These are phyloP conservation scores for Colletotrichum australisinense DNA, from an alignment of 2,329 filamentous ascomycete genomes.

Conservation along the genomic window DNA sequence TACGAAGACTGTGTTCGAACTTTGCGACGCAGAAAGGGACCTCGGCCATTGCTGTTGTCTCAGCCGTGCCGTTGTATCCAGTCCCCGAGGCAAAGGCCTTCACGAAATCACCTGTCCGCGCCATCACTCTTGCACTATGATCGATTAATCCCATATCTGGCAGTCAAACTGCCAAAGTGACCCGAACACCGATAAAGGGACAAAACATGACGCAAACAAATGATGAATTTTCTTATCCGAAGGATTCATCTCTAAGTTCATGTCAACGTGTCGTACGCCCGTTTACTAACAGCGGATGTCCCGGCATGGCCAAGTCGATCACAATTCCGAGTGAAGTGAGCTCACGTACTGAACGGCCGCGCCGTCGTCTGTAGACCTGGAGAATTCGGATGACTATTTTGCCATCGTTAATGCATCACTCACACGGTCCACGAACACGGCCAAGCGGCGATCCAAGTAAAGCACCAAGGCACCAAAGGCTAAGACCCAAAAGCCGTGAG, in stretches of 20 bases:
- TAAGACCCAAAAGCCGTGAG: neutral
- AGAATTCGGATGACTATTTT: neutral
- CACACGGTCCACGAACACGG: neutral
- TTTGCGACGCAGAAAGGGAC: neutral
- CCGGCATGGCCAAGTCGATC: neutral
- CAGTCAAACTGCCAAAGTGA: neutral
- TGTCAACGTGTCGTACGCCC: neutral
- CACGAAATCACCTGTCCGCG: neutral
- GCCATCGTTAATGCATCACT: neutral
- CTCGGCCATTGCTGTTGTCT: conserved; percentile 17
- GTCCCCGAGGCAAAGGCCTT: neutral
- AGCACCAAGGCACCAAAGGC: neutral
- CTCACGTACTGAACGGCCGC: neutral
- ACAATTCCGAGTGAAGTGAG: neutral
- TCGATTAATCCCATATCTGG: neutral
- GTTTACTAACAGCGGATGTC: neutral
- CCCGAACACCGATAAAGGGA: conserved; percentile 3
- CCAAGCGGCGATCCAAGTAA: conserved; percentile 2
- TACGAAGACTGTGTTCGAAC: neutral
- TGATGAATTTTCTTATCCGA: neutral
- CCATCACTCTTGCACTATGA: neutral
- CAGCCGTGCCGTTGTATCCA: neutral
- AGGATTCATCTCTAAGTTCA: neutral
- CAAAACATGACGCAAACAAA: neutral
- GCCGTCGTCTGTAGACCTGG: neutral